Conservation (phyloP, 148 eudicot species). For the Fagopyrum esculentum region DNA sequence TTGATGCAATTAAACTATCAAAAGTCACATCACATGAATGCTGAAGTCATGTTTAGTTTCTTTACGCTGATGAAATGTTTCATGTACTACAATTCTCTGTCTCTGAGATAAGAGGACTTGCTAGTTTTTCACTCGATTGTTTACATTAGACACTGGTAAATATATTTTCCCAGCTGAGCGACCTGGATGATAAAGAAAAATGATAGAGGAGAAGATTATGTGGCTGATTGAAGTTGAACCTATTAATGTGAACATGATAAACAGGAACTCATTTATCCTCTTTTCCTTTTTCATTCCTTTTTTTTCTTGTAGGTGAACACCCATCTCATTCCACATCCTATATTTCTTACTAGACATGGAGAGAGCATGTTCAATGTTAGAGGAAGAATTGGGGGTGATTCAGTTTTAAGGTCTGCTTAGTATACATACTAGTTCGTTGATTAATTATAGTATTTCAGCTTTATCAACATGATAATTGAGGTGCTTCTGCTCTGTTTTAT, state of each 20-base stretch:
- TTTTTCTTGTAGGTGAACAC: constrained; percentile 64
- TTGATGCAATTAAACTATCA: neutral
- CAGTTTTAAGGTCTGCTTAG: constrained; percentile 53
- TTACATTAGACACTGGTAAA: neutral
- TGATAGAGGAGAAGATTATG: neutral
- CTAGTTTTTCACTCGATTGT: neutral
- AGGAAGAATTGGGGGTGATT: constrained; percentile 91
- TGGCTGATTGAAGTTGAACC: neutral
- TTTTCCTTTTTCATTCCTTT: neutral
- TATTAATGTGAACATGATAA: neutral
- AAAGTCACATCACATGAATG: neutral
- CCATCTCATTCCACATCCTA: constrained; percentile 89
- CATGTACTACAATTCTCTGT: neutral
- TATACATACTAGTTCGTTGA: neutral
- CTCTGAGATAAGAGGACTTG: no score
- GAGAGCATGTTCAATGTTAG: constrained; percentile 90
- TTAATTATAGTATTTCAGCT: neutral
- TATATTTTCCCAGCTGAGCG: neutral
- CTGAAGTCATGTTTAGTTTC: neutral
- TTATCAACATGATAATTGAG: neutral
- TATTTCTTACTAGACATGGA: constrained; percentile 94
- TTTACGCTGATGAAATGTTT: neutral
- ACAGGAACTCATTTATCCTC: neutral
- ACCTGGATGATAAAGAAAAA: neutral
- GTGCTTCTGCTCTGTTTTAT: neutral